Base-by-base conservation (phyloP, 2,329 filamentous ascomycete genomes). In the Aureobasidium sp. region DNA sequence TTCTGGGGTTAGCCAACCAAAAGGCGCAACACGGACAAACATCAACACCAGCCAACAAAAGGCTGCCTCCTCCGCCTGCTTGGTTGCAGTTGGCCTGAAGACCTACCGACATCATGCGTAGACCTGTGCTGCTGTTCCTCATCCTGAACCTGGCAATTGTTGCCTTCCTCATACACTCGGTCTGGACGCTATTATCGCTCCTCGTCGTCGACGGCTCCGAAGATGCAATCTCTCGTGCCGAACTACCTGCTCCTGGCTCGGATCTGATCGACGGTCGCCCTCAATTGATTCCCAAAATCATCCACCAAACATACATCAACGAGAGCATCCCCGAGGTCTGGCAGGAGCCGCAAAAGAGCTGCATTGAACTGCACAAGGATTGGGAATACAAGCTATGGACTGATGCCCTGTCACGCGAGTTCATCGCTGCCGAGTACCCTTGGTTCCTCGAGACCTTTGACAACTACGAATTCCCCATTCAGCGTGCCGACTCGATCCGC, bases 331-430 rank as follows among this genome's bases (percentile, higher is more conserved):
- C 88, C 0, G 77, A 76, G 49, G 81, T 85, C 59, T 91, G 88
- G 88, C 75, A 79, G 63, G 80, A 79, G 11, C 81, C 87, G 36
- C 86, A 89, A 67, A 77, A 84, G 73, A 86, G 80, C 67, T 91
- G 88, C 75, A 76, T 85, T 61, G 81, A 87, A 25, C 72, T 87
- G 56, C 88, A 91, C 70, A 80, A 84, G 1, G 85, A 86, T 67
- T 91, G 87, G 72, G 86, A 91, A 70, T 90, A 90, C 76, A 90
- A 90, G 86, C 81, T 92, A 22, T 94, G 89, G 89, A 91, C 88
- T 8, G 86, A 91, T 68, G 82, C 82, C 47, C 82, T 82, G 67
- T 83, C 87, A 27, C 81, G 86, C 67, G 82, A 87, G 2, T 91
- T 93, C 69, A 90, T 93, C 67, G 81, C 82, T 39, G 77, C 79